Conservation (phyloP, 1,284 basidiomycete genomes). For the Caloboletus firmus region DNA sequence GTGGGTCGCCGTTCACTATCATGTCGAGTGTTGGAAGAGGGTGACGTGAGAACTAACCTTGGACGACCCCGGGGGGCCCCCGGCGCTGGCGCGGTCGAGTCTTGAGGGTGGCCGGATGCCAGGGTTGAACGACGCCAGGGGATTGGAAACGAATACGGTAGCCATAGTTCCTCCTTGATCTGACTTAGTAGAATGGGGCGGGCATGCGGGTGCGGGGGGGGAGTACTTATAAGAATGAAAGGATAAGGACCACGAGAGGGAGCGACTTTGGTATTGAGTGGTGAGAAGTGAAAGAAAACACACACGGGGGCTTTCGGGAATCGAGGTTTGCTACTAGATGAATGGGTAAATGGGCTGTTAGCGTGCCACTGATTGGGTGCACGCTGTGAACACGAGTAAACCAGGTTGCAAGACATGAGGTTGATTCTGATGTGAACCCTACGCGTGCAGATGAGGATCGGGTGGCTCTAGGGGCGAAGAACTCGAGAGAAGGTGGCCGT, state of each 20-base stretch:
- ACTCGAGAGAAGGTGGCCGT: slow-evolving; percentile 21
- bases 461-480: slow-evolving; percentile 37
- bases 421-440: slow-evolving; percentile 36
- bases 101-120: slow-evolving; percentile 34
- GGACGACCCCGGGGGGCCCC: slow-evolving; percentile 29
- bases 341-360: slow-evolving; percentile 30
- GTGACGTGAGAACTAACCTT: slow-evolving; percentile 25
- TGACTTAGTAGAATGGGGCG: slow-evolving; percentile 26
- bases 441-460: slow-evolving; percentile 38
- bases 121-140: slow-evolving; percentile 34
- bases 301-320: slow-evolving; percentile 30
- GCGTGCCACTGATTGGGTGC: slow-evolving; percentile 26
- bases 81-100: slow-evolving; percentile 27
- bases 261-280: slow-evolving; percentile 32
- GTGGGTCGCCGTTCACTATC: slow-evolving; percentile 16
- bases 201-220: slow-evolving; percentile 22
- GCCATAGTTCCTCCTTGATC: slow-evolving; percentile 29
- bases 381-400: slow-evolving; percentile 39
- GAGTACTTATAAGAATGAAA: slow-evolving; percentile 28
- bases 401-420: slow-evolving; percentile 41
- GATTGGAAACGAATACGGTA: slow-evolving; percentile 30
- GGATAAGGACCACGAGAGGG: slow-evolving; percentile 21
- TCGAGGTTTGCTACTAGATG: slow-evolving; percentile 27
- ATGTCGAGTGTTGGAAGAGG: slow-evolving; percentile 2
- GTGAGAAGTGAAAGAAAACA: slow-evolving; percentile 27